phyloP scores from a whole-genome alignment of 2,329 filamentous ascomycete species.

The Colletotrichum agaves region DNA sequence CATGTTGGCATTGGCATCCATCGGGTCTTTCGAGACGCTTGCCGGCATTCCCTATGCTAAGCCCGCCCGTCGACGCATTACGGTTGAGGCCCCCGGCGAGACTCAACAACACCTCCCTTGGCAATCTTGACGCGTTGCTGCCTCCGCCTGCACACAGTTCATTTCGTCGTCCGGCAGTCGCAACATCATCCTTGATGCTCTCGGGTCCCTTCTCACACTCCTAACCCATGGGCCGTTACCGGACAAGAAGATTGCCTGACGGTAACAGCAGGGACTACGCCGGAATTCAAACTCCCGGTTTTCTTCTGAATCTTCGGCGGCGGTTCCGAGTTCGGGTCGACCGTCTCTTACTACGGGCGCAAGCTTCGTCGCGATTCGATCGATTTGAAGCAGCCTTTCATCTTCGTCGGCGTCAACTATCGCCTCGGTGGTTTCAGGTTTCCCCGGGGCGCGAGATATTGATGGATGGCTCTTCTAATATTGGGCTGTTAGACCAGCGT shows the following conservation, averaged over 20 bases:
- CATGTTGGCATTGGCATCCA: background rate
- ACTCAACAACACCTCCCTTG: constrained; percentile 65
- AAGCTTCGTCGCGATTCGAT: constrained; percentile 59
- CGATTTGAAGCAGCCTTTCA: constrained; percentile 68
- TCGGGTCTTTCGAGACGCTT: constrained; percentile 71
- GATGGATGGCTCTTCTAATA: constrained; percentile 73
- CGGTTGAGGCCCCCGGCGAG: constrained; percentile 76
- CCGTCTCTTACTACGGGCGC: constrained; percentile 62
- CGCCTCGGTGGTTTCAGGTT: constrained; percentile 81
- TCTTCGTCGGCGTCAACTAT: constrained; percentile 84
- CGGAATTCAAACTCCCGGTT: constrained; percentile 70
- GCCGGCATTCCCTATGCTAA: constrained; percentile 81
- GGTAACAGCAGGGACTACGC: constrained; percentile 63
- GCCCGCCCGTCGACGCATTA: constrained; percentile 71
- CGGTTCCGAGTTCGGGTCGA: constrained; percentile 67
- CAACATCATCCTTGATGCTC: constrained; percentile 53
- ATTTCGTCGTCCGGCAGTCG: constrained; percentile 62
- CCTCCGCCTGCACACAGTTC: constrained; percentile 79
- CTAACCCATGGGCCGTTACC: constrained; percentile 65
- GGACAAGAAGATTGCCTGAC: constrained; percentile 74
- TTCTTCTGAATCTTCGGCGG: constrained; percentile 79
- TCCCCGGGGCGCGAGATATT: constrained; percentile 73
- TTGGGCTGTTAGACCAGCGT: constrained; percentile 79
- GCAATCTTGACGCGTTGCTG: constrained; percentile 68
- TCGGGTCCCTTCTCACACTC: constrained; percentile 62